A percentile compares a stretch with the other conserved stretches of the same genome.
Conservation (phyloP, 768 basidiomycete genomes). For the Cystobasidium onofrii region DNA sequence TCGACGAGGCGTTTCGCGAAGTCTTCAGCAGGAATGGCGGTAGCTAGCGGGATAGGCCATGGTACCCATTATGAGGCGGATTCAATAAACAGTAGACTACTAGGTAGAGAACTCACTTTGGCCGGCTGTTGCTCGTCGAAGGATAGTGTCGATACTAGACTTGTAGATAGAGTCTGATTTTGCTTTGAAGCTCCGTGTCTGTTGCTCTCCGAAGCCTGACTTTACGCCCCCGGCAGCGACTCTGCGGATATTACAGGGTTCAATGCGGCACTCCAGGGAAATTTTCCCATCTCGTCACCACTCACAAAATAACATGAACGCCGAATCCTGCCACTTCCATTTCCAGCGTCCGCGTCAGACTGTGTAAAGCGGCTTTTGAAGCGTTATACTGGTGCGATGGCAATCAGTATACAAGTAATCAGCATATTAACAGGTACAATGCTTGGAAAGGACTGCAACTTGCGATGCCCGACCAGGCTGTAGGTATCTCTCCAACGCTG, state of each 20-base stretch:
- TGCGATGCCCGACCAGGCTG: slow-evolving; percentile 3
- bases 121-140: slow-evolving; percentile 1
- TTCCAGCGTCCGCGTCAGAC: slow-evolving; percentile 9
- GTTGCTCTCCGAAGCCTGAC: slow-evolving; percentile 4
- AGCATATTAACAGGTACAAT: not conserved
- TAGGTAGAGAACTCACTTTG: not conserved
- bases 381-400: slow-evolving; percentile 15
- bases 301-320: slow-evolving; percentile 12
- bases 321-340: slow-evolving; percentile 23
- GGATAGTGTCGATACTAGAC: not conserved
- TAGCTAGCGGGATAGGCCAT: not conserved
- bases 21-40: slow-evolving; percentile 2
- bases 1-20: slow-evolving; percentile 3
- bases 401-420: not conserved
- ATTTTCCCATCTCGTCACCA: not conserved
- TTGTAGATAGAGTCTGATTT: not conserved
- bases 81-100: not conserved
- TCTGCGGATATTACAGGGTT: no score
- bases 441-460: no score
- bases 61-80: not conserved
- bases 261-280: no score
- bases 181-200: slow-evolving; percentile 1
- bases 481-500: slow-evolving; percentile 8
- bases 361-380: slow-evolving; percentile 16
- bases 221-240: slow-evolving; percentile 17